phyloP scores from a whole-genome alignment of 2,329 filamentous ascomycete genomes.

The Pseudogymnoascus sp. region DNA sequence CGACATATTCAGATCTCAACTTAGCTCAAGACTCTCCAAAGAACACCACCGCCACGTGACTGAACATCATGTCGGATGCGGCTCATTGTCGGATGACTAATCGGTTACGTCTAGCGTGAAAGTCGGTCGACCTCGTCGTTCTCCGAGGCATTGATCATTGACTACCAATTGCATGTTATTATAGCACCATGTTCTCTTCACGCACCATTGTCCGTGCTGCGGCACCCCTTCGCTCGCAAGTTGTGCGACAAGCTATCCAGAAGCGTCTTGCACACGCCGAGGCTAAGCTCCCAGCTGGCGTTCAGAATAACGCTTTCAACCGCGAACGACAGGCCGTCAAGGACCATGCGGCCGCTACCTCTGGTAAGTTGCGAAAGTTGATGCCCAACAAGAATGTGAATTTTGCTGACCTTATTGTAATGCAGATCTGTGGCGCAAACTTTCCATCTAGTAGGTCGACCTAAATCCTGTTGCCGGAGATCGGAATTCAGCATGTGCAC shows the following conservation, averaged over 20 bases:
- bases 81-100: neutral
- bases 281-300: slow-evolving; percentile 32
- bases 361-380: slow-evolving; percentile 51
- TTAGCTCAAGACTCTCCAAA: neutral
- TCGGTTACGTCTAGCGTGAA: slow-evolving; percentile 7
- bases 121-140: slow-evolving; percentile 4
- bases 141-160: neutral
- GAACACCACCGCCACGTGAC: neutral
- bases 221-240: slow-evolving; percentile 48
- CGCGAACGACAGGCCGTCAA: slow-evolving; percentile 84
- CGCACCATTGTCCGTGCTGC: slow-evolving; percentile 51
- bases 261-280: slow-evolving; percentile 62
- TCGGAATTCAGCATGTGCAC: neutral
- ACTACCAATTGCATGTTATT: slow-evolving; percentile 10
- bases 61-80: neutral
- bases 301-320: slow-evolving; percentile 85
- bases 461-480: slow-evolving; percentile 18
- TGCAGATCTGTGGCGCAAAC: slow-evolving; percentile 86
- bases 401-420: slow-evolving; percentile 28
- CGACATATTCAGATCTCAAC: neutral
- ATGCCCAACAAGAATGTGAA: neutral
- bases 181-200: slow-evolving; percentile 53
- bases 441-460: slow-evolving; percentile 81
- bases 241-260: slow-evolving; percentile 51
- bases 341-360: slow-evolving; percentile 77